Base-by-base conservation (phyloP, 2,329 filamentous ascomycete species). In the Calonectria fujianensis region DNA sequence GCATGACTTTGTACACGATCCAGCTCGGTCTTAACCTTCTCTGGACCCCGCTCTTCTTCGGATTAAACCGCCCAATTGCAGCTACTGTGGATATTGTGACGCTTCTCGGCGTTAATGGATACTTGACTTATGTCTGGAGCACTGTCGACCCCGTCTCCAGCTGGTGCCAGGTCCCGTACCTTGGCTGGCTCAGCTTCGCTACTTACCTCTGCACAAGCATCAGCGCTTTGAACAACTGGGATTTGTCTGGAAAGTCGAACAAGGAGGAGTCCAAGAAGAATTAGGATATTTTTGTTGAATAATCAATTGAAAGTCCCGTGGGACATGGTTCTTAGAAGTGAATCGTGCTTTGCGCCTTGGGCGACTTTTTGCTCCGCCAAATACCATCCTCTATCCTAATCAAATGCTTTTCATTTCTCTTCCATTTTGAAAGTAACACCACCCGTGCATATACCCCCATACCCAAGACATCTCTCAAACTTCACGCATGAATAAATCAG, bases 31-130 rank as follows among this genome's bases (percentile, higher is more conserved):
- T 98, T 67, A 98, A 98, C 84, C 88, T 98, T 37, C 85, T 93
- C 69, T 98, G 95, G 95, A 98, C 96, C 91, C 96, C 96, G 16
- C 90, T 98, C 14, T 98, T 98, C 90, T 98, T 98, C 83, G 90
- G 91, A n/a, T 82, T 93, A 66, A 93, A 93, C 77, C 91, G 91
- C 20, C 95, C 96, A 1, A 89, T 93, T 68, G 91, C 92, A 82
- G 96, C 96, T 4, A 92, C 95, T 9, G 89, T 90, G 35, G 95
- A 98, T 83, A 93, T 98, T 66, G 85, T 94, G 35, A 89, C 93
- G 0, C 88, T 98, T 11, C 88, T 93, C 0, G 95, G 94, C 11
- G 87, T 93, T 37, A 94, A 95, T 63, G 91, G 89, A 9, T 96
- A 95, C 80, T 85, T 98, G 66, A 90, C 94, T 18, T 94, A 94